phyloP scores from a whole-genome alignment of 2,329 filamentous ascomycete genomes.

The Penicillium sp. region DNA sequence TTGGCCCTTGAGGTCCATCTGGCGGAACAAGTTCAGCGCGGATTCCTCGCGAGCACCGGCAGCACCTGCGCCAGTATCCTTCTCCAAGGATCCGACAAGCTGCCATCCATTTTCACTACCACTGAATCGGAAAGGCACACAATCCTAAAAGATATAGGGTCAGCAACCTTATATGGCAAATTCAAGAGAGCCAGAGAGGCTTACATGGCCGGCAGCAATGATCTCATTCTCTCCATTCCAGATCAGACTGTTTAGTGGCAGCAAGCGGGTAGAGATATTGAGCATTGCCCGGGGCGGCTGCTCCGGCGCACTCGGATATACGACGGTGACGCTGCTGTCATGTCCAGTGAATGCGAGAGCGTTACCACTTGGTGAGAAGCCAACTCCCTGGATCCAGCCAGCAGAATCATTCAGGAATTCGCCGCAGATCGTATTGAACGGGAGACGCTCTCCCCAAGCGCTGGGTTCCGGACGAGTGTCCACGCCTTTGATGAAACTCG shows the following conservation, averaged over 20 bases:
- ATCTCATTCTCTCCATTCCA: constrained; percentile 93
- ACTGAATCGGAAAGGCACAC: constrained; percentile 82
- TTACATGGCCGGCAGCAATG: constrained; percentile 81
- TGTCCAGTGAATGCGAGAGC: constrained; percentile 92
- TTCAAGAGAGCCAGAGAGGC: constrained; percentile 12
- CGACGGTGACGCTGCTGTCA: constrained; percentile 92
- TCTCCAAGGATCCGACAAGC: constrained; percentile 72
- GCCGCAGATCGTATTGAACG: constrained; percentile 97
- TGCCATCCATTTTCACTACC: constrained; percentile 78
- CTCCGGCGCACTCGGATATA: constrained; percentile 87
- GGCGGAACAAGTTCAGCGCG: constrained; percentile 94
- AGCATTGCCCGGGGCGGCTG: constrained; percentile 86
- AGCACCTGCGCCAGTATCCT: constrained; percentile 57
- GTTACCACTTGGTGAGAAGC: constrained; percentile 86
- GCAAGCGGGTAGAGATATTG: constrained; percentile 78
- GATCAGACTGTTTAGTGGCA: constrained; percentile 87
- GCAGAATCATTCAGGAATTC: constrained; percentile 95
- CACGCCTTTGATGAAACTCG: constrained; percentile 91
- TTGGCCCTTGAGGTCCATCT: constrained; percentile 98
- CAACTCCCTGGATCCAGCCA: constrained; percentile 90
- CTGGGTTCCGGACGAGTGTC: constrained; percentile 79
- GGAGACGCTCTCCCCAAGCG: constrained; percentile 89
- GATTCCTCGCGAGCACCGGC: constrained; percentile 71
- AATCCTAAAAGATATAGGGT: constrained; percentile 44
- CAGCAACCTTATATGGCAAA: neutral